A percentile compares a stretch with the other conserved stretches of the same genome.
Conservation (phyloP, 345 rosid genomes). For the Syzygium oleosum region DNA sequence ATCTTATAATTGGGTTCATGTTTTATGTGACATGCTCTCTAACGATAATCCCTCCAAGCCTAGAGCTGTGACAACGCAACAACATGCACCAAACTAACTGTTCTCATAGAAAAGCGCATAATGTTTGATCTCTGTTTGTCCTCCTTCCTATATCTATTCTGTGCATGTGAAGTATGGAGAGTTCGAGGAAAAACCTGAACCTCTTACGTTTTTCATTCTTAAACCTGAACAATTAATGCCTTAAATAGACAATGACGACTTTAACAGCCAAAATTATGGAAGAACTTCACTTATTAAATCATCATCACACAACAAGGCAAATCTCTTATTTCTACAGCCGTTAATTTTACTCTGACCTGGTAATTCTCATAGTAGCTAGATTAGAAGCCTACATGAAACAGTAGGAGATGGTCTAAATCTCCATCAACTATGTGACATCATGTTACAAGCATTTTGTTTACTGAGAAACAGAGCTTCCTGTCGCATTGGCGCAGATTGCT, state of each 20-base stretch:
- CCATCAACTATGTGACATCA: neutral
- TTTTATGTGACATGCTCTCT: neutral
- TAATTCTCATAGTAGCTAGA: neutral
- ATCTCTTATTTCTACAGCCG: neutral
- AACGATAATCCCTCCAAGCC: no score
- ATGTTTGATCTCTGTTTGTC: neutral
- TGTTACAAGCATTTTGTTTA: neutral
- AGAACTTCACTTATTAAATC: neutral
- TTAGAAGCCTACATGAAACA: neutral
- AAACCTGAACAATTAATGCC: neutral
- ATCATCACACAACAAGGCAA: neutral
- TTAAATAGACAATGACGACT: neutral
- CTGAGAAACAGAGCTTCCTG: neutral
- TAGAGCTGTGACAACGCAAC: no score
- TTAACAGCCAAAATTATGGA: neutral
- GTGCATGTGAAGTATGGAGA: neutral
- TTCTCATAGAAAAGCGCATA: no score
- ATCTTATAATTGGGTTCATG: neutral
- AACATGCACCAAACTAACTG: neutral
- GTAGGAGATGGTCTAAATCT: neutral
- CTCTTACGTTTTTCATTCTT: neutral
- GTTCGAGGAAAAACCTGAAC: neutral
- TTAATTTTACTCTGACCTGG: neutral
- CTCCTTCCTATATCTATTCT: neutral
- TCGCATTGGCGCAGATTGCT: neutral